Percentiles rank a stretch among this genome's conserved stretches.
These are phyloP conservation scores for Erodium chrysanthum DNA, from an alignment of 441 rosid species.

Conservation along the genomic window DNA sequence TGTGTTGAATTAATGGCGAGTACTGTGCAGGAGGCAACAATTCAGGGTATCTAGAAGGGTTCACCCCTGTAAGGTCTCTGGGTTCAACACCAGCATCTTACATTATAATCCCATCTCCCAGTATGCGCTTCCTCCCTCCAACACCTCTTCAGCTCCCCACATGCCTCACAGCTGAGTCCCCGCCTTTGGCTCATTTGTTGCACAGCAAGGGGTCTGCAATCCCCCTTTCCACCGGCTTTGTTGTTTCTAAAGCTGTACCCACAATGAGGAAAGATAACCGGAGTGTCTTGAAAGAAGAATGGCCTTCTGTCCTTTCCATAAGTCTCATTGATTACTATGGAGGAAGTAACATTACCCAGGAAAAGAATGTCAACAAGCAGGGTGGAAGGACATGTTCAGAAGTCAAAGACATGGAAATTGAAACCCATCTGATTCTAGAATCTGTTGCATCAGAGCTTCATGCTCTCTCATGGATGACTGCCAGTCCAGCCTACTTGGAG, in stretches of 20 bases:
- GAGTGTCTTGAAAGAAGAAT: conserved; percentile 65
- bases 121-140: conserved; percentile 93
- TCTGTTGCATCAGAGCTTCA: conserved; percentile 86
- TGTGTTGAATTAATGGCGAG: background rate
- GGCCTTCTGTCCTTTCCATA: conserved; percentile 90
- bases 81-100: conserved; percentile 79
- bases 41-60: conserved; percentile 69
- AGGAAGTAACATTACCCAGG: conserved; percentile 41
- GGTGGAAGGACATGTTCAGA: conserved; percentile 53
- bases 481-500: conserved; percentile 73
- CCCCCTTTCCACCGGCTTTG: conserved; percentile 84
- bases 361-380: conserved; percentile 48
- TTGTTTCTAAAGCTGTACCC: conserved; percentile 87
- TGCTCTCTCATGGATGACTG: conserved; percentile 97
- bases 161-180: conserved; percentile 97
- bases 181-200: conserved; percentile 98
- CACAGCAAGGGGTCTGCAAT: conserved; percentile 92
- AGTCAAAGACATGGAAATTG: conserved; percentile 62
- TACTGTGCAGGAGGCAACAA: conserved; percentile 40
- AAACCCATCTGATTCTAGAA: conserved; percentile 72
- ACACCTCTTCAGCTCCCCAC: conserved; percentile 90
- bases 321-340: conserved; percentile 89
- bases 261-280: conserved; percentile 72
- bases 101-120: conserved; percentile 87
- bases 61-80: conserved; percentile 83